Percentiles rank a stretch among this genome's conserved stretches.
phyloP scores from a whole-genome alignment of 257 asterid genomes.

The Penstemon barbatus region DNA sequence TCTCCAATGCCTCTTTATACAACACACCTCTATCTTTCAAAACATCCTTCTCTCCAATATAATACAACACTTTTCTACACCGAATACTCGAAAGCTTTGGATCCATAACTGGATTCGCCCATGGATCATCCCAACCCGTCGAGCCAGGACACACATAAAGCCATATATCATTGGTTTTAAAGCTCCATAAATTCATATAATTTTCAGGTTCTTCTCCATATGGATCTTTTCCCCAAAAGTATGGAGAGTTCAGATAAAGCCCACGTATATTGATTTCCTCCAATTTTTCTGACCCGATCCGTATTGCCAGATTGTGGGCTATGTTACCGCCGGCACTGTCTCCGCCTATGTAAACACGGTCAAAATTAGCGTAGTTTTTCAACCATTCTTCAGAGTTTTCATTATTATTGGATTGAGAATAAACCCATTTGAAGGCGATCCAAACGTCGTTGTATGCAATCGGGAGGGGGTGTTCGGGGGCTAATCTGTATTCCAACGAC shows the following conservation, averaged over 20 bases:
- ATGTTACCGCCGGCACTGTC: conserved; percentile 41
- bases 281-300: conserved; percentile 31
- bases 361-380: conserved; percentile 37
- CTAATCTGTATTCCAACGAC: conserved; percentile 43
- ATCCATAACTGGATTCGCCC: too few relatives aligned
- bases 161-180: too few relatives aligned
- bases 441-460: conserved; percentile 48
- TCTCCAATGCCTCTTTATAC: too few relatives aligned
- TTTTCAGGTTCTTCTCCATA: conserved; percentile 17
- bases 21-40: too few relatives aligned
- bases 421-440: conserved; percentile 43
- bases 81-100: too few relatives aligned
- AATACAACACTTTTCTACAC: too few relatives aligned
- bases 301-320: conserved; percentile 28
- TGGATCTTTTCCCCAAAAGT: conserved; percentile 32
- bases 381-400: conserved; percentile 29
- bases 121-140: too few relatives aligned
- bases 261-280: conserved; percentile 35
- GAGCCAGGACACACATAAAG: too few relatives aligned
- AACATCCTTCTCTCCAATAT: too few relatives aligned
- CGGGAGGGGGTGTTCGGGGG: conserved; percentile 56
- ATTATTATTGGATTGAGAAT: conserved; percentile 1
- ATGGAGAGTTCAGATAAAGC: conserved; percentile 39
- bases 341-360: conserved; percentile 35
- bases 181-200: too few relatives aligned